Evolutionary conservation across 2,329 filamentous ascomycete species (phyloP).

Genomic region (Ophidiomyces ophidiicola): DNA sequence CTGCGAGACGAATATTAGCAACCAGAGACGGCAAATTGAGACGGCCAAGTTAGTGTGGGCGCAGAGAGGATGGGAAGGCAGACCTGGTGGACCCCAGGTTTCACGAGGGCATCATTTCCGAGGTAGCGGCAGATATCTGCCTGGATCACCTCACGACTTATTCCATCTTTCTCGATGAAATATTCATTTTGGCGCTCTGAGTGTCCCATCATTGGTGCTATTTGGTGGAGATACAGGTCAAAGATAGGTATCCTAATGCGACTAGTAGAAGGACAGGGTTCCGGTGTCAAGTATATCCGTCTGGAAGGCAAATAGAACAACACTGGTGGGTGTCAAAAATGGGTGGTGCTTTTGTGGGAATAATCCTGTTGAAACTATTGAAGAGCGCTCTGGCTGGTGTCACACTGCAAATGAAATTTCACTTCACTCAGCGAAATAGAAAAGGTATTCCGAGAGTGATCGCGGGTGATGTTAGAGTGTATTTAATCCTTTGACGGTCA

Average conservation of each 20-base stretch:
- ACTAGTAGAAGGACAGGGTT: not conserved
- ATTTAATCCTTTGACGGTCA: too few relatives aligned
- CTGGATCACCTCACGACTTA: slow-evolving; percentile 72
- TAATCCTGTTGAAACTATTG: not conserved
- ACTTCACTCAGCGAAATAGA: not conserved
- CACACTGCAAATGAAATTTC: not conserved
- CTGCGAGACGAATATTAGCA: slow-evolving; percentile 37
- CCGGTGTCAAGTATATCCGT: not conserved
- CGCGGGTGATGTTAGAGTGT: too few relatives aligned
- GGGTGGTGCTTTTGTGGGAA: too few relatives aligned
- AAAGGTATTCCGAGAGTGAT: too few relatives aligned
- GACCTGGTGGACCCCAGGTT: slow-evolving; percentile 63
- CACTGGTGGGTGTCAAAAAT: not conserved
- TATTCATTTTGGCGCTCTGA: slow-evolving; percentile 53
- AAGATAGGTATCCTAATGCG: not conserved
- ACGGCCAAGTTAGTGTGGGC: not conserved
- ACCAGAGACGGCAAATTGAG: not conserved
- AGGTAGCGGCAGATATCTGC: slow-evolving; percentile 75
- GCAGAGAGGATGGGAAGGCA: slow-evolving; percentile 19
- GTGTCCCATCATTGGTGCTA: slow-evolving; percentile 10
- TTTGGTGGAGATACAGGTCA: slow-evolving; percentile 13
- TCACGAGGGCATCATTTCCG: slow-evolving; percentile 68
- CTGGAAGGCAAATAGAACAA: not conserved
- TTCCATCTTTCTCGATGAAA: slow-evolving; percentile 67
- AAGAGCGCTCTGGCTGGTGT: not conserved